These are phyloP conservation scores for Biscutella auriculata DNA, from an alignment of 441 rosid genomes.

Conservation along the genomic window DNA sequence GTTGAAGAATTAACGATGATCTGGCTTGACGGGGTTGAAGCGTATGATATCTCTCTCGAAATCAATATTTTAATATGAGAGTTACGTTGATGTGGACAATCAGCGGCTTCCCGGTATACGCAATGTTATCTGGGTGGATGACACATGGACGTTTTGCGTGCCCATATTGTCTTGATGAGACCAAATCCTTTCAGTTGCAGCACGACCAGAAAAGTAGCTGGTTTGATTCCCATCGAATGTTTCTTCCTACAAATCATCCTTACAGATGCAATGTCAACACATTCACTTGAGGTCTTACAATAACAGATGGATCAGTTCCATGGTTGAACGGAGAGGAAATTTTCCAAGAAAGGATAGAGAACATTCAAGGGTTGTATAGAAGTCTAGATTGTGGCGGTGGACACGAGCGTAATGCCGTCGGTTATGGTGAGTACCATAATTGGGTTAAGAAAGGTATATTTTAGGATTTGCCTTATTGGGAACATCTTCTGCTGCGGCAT, in stretches of 20 bases:
- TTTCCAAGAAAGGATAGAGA: not conserved
- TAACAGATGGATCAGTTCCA: not conserved
- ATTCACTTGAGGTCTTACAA: not conserved
- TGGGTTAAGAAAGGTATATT: not conserved
- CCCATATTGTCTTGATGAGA: not conserved
- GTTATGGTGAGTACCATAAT: not conserved
- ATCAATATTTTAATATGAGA: not conserved
- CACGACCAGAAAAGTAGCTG: not conserved
- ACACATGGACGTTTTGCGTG: not conserved
- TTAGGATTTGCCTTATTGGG: not conserved
- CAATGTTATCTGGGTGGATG: not conserved
- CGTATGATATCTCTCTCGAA: not conserved
- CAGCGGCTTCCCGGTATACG: not conserved
- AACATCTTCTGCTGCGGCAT: not conserved
- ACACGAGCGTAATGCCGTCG: not conserved
- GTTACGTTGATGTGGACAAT: not conserved
- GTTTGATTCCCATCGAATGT: too few relatives aligned
- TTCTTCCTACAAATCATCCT: not conserved
- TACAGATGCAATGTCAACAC: not conserved
- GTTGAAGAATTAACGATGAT: not conserved
- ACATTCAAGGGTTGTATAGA: not conserved
- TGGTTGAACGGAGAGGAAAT: not conserved
- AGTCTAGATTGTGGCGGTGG: not conserved
- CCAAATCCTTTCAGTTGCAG: not conserved
- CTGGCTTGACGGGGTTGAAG: not conserved